Evolutionary conservation across 1,284 basidiomycete species (phyloP).

Genomic region (Sutorius eximius): DNA sequence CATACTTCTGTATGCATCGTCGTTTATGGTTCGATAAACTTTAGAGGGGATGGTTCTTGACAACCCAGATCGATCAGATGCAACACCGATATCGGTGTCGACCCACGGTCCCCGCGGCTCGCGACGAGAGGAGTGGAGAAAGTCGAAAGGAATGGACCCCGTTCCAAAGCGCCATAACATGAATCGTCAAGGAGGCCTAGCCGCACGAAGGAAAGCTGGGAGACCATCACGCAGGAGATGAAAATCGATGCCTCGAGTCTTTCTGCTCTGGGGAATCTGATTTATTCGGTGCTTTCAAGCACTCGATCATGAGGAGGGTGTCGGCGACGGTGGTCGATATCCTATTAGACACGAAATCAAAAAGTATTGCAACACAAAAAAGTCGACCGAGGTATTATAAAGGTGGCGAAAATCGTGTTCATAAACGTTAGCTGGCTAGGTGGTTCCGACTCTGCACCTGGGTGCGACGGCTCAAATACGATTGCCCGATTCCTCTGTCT

Average conservation of each 20-base stretch:
- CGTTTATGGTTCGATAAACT: conserved; percentile 12
- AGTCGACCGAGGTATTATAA: neutral
- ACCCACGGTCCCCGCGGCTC: conserved; percentile 74
- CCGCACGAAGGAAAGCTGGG: conserved; percentile 63
- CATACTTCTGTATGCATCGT: neutral
- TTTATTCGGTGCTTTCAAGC: neutral
- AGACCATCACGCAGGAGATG: conserved; percentile 69
- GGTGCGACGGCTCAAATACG: neutral
- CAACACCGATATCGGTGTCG: conserved; percentile 49
- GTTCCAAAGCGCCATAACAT: conserved; percentile 51
- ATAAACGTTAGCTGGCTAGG: neutral
- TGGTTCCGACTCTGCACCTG: neutral
- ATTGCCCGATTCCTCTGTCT: neutral
- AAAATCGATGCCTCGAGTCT: conserved; percentile 7
- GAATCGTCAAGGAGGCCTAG: conserved; percentile 65
- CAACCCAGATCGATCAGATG: conserved; percentile 22
- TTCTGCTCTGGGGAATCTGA: neutral
- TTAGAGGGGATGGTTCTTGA: conserved; percentile 62
- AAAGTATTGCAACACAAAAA: conserved; percentile 21
- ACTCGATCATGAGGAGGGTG: neutral
- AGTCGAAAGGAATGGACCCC: conserved; percentile 65
- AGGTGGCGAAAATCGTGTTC: neutral
- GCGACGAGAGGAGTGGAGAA: conserved; percentile 71
- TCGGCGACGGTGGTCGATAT: neutral
- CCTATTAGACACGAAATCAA: conserved; percentile 3